These are phyloP conservation scores for Plasmopara viticola DNA, from an alignment of 352 stramenopile species.

Conservation along the genomic window DNA sequence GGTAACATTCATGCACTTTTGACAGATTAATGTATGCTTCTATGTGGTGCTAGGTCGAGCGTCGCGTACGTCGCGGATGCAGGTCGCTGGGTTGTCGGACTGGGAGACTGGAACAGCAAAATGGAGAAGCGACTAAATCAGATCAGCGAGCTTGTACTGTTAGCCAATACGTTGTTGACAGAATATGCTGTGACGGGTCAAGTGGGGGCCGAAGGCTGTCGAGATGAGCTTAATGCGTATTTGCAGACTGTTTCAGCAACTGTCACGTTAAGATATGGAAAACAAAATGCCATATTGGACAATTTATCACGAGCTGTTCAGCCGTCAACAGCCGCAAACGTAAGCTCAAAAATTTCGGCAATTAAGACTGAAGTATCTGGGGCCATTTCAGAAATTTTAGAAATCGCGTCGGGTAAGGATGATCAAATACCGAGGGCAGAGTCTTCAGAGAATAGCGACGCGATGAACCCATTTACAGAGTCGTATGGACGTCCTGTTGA, in stretches of 20 bases:
- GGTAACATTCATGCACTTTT: neutral
- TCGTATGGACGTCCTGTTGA: constrained; percentile 41
- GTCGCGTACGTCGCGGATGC: constrained; percentile 66
- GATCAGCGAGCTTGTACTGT: constrained; percentile 76
- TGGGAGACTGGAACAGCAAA: constrained; percentile 84
- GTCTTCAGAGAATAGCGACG: constrained; percentile 41
- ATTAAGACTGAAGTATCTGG: constrained; percentile 23
- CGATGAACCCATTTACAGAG: constrained; percentile 59
- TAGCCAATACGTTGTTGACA: constrained; percentile 65
- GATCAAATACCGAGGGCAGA: neutral
- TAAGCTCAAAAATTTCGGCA: constrained; percentile 27
- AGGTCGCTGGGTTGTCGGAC: constrained; percentile 75
- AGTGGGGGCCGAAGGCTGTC: constrained; percentile 44
- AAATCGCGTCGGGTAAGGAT: constrained; percentile 7
- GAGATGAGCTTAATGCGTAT: constrained; percentile 60
- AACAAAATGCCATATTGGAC: constrained; percentile 4
- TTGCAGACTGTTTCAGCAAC: constrained; percentile 55
- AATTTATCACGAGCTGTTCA: neutral
- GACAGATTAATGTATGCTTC: neutral
- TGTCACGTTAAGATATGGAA: constrained; percentile 52
- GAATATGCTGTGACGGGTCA: constrained; percentile 66
- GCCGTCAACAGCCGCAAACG: constrained; percentile 17
- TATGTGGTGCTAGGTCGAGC: constrained; percentile 33
- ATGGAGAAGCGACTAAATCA: constrained; percentile 78
- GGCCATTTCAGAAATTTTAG: constrained; percentile 27